Evolutionary conservation across 75 land plant genomes (phyloP).

Genomic region (Pseudotsuga menziesii): DNA sequence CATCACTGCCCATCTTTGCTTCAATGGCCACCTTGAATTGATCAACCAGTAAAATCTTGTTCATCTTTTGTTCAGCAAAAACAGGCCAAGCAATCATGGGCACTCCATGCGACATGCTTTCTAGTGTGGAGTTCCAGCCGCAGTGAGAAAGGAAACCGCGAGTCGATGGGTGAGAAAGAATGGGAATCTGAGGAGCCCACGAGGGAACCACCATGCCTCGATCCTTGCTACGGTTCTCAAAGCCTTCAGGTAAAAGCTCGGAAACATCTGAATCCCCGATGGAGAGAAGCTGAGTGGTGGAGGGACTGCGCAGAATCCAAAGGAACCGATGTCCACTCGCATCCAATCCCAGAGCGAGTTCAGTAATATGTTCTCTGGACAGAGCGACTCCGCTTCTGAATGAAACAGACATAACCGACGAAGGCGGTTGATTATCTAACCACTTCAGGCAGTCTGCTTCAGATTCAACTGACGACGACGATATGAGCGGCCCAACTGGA

Average conservation of each 20-base stretch:
- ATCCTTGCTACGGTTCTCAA: constrained; percentile 20
- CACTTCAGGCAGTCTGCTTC: too few relatives aligned
- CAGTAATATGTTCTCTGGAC: too few relatives aligned
- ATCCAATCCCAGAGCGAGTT: too few relatives aligned
- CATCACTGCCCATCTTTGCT: background rate
- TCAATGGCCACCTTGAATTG: constrained; percentile 24
- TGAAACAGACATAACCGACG: too few relatives aligned
- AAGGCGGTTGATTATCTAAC: too few relatives aligned
- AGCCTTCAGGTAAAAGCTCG: constrained; percentile 25
- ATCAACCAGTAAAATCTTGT: constrained; percentile 19
- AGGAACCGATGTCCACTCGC: too few relatives aligned
- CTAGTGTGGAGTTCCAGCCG: constrained; percentile 36
- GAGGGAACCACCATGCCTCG: constrained; percentile 11
- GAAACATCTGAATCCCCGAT: background rate
- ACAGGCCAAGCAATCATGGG: constrained; percentile 44
- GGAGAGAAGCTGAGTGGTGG: too few relatives aligned
- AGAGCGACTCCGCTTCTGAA: too few relatives aligned
- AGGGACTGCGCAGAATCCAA: too few relatives aligned
- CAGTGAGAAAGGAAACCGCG: constrained; percentile 29
- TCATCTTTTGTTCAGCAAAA: constrained; percentile 27
- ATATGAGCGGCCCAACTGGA: too few relatives aligned
- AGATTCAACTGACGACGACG: too few relatives aligned
- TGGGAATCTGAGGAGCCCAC: constrained; percentile 30
- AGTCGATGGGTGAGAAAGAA: constrained; percentile 27
- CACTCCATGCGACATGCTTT: constrained; percentile 26